Percentiles rank a stretch among this genome's conserved stretches.
Evolutionary conservation across 176 grass and related monocot genomes (phyloP).

Genomic region (Hyparrhenia diplandra): DNA sequence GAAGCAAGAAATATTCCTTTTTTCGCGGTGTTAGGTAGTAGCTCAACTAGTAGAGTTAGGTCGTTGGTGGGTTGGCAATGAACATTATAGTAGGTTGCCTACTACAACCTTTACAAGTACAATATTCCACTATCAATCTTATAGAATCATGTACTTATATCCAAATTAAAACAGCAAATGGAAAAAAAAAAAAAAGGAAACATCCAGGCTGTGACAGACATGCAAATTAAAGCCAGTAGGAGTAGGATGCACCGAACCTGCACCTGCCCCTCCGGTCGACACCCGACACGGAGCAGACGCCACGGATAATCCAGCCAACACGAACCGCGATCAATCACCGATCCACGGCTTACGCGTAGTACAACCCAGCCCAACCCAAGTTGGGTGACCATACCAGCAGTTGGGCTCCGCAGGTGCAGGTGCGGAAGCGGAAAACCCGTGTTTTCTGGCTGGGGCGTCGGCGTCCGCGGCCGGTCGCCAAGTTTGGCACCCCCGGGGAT

Average conservation of each 20-base stretch:
- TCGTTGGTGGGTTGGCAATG: not conserved
- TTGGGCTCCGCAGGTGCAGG: not conserved
- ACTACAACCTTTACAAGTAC: not conserved
- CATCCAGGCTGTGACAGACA: not conserved
- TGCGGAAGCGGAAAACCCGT: not conserved
- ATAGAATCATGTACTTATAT: not conserved
- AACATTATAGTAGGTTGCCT: not conserved
- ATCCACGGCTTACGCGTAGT: not conserved
- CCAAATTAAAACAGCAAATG: too few species aligned
- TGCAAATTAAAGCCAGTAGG: not conserved
- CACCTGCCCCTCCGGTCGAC: not conserved
- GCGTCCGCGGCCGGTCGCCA: not conserved
- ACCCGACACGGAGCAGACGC: not conserved
- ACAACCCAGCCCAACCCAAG: not conserved
- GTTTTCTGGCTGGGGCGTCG: not conserved
- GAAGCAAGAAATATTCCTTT: conserved; percentile 3
- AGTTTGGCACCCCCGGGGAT: not conserved
- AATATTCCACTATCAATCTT: not conserved
- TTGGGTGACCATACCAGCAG: not conserved
- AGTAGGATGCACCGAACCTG: not conserved
- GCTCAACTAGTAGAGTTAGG: not conserved
- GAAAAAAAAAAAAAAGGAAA: too few species aligned
- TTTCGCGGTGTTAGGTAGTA: not conserved
- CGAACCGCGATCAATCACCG: not conserved
- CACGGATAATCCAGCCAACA: not conserved